These are phyloP conservation scores for Jamesozyma jinghongensis DNA, from an alignment of 805 yeast species.

Conservation along the genomic window DNA sequence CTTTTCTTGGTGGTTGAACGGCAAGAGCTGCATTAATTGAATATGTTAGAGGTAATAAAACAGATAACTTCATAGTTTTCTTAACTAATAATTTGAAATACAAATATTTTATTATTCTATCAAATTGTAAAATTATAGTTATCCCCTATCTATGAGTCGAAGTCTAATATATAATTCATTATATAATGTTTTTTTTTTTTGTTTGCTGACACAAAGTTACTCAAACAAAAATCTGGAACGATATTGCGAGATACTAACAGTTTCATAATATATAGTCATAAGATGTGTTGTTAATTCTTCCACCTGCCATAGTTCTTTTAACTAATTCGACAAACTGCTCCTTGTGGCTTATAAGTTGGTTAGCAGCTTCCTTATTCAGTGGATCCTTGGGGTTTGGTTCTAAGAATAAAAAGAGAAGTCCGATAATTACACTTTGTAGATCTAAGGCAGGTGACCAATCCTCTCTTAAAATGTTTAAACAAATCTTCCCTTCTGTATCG, in stretches of 20 bases:
- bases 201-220: neutral
- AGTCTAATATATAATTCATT: neutral
- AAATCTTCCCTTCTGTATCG: conserved; percentile 81
- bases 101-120: no score
- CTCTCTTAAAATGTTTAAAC: conserved; percentile 82
- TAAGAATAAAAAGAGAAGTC: conserved; percentile 72
- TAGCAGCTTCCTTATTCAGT: conserved; percentile 83
- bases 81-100: no score
- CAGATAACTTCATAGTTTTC: neutral
- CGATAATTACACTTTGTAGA: conserved; percentile 71
- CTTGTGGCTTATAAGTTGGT: conserved; percentile 39
- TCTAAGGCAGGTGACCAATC: conserved; percentile 95
- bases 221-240: neutral
- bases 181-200: neutral
- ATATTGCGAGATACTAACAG: neutral
- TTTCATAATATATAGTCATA: conserved; percentile 49
- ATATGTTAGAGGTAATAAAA: neutral
- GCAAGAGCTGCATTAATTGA: neutral
- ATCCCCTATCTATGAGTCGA: no score
- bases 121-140: no score
- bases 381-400: conserved; percentile 94
- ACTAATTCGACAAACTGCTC: conserved; percentile 50
- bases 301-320: conserved; percentile 61
- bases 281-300: conserved; percentile 42
- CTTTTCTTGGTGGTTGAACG: neutral